phyloP scores from a whole-genome alignment of 805 yeast species.

The Ogataea parapolymorpha region DNA sequence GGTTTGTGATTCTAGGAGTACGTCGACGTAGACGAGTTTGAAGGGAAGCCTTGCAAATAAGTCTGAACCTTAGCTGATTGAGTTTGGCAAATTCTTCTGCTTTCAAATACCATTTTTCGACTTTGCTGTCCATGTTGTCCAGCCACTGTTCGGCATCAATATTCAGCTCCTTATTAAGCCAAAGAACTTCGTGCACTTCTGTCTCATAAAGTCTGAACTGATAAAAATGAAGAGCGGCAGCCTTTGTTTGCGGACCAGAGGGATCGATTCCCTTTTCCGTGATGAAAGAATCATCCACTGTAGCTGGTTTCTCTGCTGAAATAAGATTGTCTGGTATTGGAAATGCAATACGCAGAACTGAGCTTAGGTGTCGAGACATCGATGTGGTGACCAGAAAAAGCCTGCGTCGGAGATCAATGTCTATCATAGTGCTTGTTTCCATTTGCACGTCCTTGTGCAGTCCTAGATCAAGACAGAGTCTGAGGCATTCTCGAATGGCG shows the following conservation, averaged over 20 bases:
- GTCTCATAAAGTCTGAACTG: slow-evolving; percentile 15
- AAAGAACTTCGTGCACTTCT: slow-evolving; percentile 17
- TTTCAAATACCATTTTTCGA: slow-evolving; percentile 13
- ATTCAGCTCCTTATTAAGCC: slow-evolving; percentile 11
- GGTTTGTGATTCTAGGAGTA: slow-evolving; percentile 14
- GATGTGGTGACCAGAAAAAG: slow-evolving; percentile 11
- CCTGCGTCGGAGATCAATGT: slow-evolving; percentile 10
- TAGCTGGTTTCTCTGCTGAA: slow-evolving; percentile 10
- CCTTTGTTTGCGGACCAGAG: slow-evolving; percentile 16
- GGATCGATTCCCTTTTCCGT: slow-evolving; percentile 9
- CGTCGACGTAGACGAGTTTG: slow-evolving; percentile 15
- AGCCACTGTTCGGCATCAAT: slow-evolving; percentile 11
- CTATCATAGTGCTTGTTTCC: slow-evolving; percentile 4
- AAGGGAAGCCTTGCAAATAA: slow-evolving; percentile 14
- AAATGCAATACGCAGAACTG: slow-evolving; percentile 10
- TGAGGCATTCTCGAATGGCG: slow-evolving; percentile 11
- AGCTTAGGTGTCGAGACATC: slow-evolving; percentile 16
- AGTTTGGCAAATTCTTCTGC: slow-evolving; percentile 19
- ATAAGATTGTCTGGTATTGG: slow-evolving; percentile 12
- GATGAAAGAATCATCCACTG: slow-evolving; percentile 16
- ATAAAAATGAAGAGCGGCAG: slow-evolving; percentile 17
- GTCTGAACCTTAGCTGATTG: slow-evolving; percentile 14
- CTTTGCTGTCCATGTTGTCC: slow-evolving; percentile 11
- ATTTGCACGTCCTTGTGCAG: slow-evolving; percentile 11
- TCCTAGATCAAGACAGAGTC: slow-evolving; percentile 14